phyloP scores from a whole-genome alignment of 768 basidiomycete genomes.

The Leccinum subgranulosum region DNA sequence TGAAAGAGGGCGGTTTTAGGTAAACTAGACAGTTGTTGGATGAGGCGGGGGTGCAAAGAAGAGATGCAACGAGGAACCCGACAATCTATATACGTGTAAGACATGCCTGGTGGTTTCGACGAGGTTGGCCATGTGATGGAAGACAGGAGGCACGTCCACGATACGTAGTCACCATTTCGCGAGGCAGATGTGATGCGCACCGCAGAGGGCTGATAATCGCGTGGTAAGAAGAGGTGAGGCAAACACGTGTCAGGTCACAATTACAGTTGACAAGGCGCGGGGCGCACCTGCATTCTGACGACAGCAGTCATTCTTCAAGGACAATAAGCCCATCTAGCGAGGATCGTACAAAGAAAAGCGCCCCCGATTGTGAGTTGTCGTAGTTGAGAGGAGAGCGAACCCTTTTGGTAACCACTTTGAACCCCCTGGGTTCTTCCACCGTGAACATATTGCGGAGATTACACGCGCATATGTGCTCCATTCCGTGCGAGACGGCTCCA shows the following conservation, averaged over 20 bases:
- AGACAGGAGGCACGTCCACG: conserved; percentile 23
- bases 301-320: neutral
- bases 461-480: conserved; percentile 4
- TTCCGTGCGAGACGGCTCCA: conserved; percentile 7
- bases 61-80: conserved; percentile 16
- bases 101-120: conserved; percentile 35
- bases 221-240: conserved; percentile 28
- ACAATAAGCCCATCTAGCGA: conserved; percentile 6
- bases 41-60: conserved; percentile 21
- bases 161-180: conserved; percentile 17
- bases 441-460: conserved; percentile 20
- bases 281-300: conserved; percentile 10
- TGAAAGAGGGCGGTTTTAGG: conserved; percentile 6
- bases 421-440: neutral
- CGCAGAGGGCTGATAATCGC: conserved; percentile 33
- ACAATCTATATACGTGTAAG: conserved; percentile 28
- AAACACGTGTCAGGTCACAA: conserved; percentile 28
- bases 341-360: conserved; percentile 11
- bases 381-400: neutral
- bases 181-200: conserved; percentile 32
- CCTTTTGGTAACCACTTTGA: neutral
- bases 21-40: conserved; percentile 7
- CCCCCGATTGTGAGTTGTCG: conserved; percentile 2
- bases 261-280: conserved; percentile 6
- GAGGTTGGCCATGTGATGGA: conserved; percentile 30